phyloP scores from a whole-genome alignment of 140 eudicot genomes.

The Flaveria floridana region DNA sequence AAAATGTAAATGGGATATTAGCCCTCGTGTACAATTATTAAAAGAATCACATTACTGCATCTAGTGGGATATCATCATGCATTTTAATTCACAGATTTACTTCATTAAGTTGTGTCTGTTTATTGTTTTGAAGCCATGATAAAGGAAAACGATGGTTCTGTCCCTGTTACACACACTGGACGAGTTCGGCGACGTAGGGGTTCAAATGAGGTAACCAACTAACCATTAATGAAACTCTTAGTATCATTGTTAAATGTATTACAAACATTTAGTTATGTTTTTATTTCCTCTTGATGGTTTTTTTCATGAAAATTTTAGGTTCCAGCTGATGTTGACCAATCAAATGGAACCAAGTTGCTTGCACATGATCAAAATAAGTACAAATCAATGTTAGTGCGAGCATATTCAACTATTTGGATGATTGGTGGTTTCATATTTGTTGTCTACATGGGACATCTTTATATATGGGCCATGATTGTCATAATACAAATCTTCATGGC shows the following conservation, averaged over 20 bases:
- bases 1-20: neutral
- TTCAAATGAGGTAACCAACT: constrained; percentile 52
- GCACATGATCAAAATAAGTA: constrained; percentile 73
- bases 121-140: constrained; percentile 29
- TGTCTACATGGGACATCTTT: constrained; percentile 95
- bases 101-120: constrained; percentile 21
- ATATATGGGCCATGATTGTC: constrained; percentile 94
- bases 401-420: constrained; percentile 92
- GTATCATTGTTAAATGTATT: neutral
- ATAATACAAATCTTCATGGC: constrained; percentile 94
- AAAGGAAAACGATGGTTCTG: constrained; percentile 35
- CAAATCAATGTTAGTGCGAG: constrained; percentile 79
- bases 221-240: neutral
- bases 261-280: neutral
- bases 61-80: constrained; percentile 20
- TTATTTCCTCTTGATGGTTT: neutral
- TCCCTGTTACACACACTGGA: constrained; percentile 46
- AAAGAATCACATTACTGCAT: constrained; percentile 6
- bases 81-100: constrained; percentile 30
- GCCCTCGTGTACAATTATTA: neutral
- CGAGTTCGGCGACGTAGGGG: constrained; percentile 57
- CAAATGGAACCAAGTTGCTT: constrained; percentile 61
- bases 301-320: constrained; percentile 37
- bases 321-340: constrained; percentile 58
- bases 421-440: constrained; percentile 82